A percentile compares a stretch with the other conserved stretches of the same genome.
Evolutionary conservation across 345 rosid genomes (phyloP).

Genomic region (Eucalyptus sp.): DNA sequence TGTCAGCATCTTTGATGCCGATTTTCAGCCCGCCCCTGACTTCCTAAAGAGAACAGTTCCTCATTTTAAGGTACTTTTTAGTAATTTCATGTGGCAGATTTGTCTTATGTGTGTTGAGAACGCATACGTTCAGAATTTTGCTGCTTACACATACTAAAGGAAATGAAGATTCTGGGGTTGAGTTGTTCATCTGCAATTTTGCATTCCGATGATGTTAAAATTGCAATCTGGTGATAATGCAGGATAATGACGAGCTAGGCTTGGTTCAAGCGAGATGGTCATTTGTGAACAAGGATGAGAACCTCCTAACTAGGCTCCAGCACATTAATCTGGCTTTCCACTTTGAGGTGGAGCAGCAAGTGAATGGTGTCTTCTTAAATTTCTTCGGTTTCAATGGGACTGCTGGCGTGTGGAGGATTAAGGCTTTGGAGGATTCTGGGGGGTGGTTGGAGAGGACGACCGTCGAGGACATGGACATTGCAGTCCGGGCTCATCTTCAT

Average conservation of each 20-base stretch:
- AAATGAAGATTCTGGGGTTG: neutral
- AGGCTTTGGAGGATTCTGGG: slow-evolving; percentile 88
- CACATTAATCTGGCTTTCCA: slow-evolving; percentile 82
- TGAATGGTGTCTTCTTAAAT: slow-evolving; percentile 67
- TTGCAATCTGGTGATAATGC: neutral
- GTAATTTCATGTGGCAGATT: neutral
- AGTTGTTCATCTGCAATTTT: neutral
- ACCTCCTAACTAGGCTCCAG: slow-evolving; percentile 79
- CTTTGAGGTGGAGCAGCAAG: slow-evolving; percentile 96
- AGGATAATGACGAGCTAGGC: slow-evolving; percentile 77
- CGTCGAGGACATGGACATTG: slow-evolving; percentile 97
- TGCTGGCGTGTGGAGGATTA: slow-evolving; percentile 95
- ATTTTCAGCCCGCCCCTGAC: slow-evolving; percentile 4
- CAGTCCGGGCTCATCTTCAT: slow-evolving; percentile 88
- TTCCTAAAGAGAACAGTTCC: slow-evolving; percentile 3
- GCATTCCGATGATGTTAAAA: neutral
- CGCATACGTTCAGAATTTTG: neutral
- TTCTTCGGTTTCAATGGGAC: slow-evolving; percentile 97
- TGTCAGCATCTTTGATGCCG: slow-evolving; percentile 3
- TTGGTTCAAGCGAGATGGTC: slow-evolving; percentile 97
- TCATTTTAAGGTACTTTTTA: neutral
- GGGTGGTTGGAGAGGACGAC: slow-evolving; percentile 98
- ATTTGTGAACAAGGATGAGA: slow-evolving; percentile 89
- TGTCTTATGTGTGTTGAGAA: neutral
- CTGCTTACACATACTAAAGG: neutral